phyloP scores from a whole-genome alignment of 2,329 filamentous ascomycete genomes.

The Colletotrichum scovillei region DNA sequence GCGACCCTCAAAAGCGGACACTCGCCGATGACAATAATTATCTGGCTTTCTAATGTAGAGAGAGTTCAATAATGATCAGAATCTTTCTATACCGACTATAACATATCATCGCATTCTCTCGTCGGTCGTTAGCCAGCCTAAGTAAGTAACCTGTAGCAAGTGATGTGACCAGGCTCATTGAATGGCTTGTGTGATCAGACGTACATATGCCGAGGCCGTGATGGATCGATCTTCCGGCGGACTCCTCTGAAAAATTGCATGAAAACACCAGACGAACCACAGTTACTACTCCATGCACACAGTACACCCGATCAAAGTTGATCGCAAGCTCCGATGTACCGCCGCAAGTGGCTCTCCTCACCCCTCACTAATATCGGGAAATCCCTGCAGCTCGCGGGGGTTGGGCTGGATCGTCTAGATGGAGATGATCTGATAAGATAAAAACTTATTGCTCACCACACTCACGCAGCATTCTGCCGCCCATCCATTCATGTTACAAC shows the following conservation, averaged over 20 bases:
- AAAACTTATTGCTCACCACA: conserved; percentile 1
- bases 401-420: not conserved
- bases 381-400: conserved; percentile 8
- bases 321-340: conserved; percentile 16
- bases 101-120: not conserved
- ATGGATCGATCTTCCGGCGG: not conserved
- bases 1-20: not conserved
- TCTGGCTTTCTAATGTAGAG: not conserved
- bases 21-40: not conserved
- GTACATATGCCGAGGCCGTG: not conserved
- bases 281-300: no score
- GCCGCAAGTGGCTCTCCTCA: conserved; percentile 10
- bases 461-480: not conserved
- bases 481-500: not conserved
- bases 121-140: not conserved
- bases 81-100: not conserved
- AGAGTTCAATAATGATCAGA: not conserved
- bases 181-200: not conserved
- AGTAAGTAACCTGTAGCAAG: not conserved
- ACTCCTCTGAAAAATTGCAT: not conserved
- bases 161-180: not conserved
- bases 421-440: conserved; percentile 34
- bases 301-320: not conserved
- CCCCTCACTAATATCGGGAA: conserved; percentile 1
- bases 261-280: not conserved